Evolutionary conservation across 176 grass and related monocot genomes (phyloP).

Genomic region (Oryza nivara): DNA sequence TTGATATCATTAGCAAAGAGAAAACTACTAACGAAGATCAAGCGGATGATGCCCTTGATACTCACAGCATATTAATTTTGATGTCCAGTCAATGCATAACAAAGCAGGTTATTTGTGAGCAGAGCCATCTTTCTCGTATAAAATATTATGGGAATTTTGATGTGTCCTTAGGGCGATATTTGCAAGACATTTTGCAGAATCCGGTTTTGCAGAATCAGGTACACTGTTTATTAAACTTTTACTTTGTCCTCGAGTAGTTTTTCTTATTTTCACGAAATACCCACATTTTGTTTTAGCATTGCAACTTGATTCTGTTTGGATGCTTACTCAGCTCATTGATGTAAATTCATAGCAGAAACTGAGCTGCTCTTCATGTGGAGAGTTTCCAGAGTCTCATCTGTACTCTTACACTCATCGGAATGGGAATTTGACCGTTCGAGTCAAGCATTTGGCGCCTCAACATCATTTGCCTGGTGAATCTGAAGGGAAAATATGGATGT

Average conservation of each 20-base stretch:
- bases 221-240: conserved; percentile 26
- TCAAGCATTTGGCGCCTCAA: conserved; percentile 53
- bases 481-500: conserved; percentile 99
- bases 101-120: conserved; percentile 71
- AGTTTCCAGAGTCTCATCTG: conserved; percentile 72
- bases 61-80: conserved; percentile 81
- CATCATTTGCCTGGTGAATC: conserved; percentile 65
- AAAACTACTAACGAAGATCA: conserved; percentile 54
- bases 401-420: conserved; percentile 89
- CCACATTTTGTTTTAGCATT: conserved; percentile 24
- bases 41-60: conserved; percentile 59
- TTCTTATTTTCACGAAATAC: conserved; percentile 27
- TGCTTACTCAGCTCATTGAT: conserved; percentile 33
- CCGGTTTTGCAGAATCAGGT: conserved; percentile 78
- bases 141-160: conserved; percentile 89
- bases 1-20: conserved; percentile 55
- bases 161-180: conserved; percentile 75
- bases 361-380: conserved; percentile 68
- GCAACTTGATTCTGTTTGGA: conserved; percentile 24
- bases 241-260: neutral
- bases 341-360: conserved; percentile 57
- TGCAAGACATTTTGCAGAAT: conserved; percentile 73
- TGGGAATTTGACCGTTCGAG: conserved; percentile 84
- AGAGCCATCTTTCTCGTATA: conserved; percentile 71
- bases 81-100: conserved; percentile 70